Evolutionary conservation across 2,329 filamentous ascomycete genomes (phyloP).

Genomic region (Aureobasidium lini): DNA sequence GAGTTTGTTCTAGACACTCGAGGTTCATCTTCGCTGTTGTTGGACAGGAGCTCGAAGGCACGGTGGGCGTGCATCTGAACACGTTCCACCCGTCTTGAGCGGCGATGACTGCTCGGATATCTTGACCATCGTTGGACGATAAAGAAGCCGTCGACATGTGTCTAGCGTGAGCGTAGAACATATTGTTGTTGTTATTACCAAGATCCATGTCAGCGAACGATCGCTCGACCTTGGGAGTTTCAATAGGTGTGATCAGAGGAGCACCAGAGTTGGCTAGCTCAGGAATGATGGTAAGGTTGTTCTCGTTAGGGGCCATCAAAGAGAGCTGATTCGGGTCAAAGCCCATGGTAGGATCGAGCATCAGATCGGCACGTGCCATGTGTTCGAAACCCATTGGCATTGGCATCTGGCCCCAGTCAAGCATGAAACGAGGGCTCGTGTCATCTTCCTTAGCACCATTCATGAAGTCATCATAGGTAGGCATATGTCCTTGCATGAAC

Average conservation of each 20-base stretch:
- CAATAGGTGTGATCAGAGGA: constrained; percentile 38
- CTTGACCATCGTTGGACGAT: constrained; percentile 22
- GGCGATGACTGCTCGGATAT: constrained; percentile 41
- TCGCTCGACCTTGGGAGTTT: constrained; percentile 40
- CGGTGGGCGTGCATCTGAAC: constrained; percentile 44
- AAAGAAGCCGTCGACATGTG: constrained; percentile 31
- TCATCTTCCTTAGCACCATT: constrained; percentile 33
- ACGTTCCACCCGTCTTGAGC: constrained; percentile 47
- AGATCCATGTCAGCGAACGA: constrained; percentile 41
- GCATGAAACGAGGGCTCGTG: constrained; percentile 40
- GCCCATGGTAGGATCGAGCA: constrained; percentile 38
- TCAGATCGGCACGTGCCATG: constrained; percentile 36
- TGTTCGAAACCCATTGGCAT: constrained; percentile 38
- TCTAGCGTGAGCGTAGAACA: constrained; percentile 30
- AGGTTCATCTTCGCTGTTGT: constrained; percentile 45
- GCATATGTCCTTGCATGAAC: constrained; percentile 37
- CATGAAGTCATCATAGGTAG: constrained; percentile 40
- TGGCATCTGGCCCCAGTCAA: constrained; percentile 42
- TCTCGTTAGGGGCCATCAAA: constrained; percentile 28
- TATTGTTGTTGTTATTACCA: constrained; percentile 35
- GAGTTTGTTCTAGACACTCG: constrained; percentile 43
- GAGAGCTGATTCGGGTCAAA: constrained; percentile 38
- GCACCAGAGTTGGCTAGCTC: constrained; percentile 33
- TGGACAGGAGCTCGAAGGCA: constrained; percentile 42
- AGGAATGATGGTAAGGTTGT: constrained; percentile 39